A percentile compares a stretch with the other conserved stretches of the same genome.
These are phyloP conservation scores for Collybia nuda DNA, from an alignment of 768 basidiomycete species.

Conservation along the genomic window DNA sequence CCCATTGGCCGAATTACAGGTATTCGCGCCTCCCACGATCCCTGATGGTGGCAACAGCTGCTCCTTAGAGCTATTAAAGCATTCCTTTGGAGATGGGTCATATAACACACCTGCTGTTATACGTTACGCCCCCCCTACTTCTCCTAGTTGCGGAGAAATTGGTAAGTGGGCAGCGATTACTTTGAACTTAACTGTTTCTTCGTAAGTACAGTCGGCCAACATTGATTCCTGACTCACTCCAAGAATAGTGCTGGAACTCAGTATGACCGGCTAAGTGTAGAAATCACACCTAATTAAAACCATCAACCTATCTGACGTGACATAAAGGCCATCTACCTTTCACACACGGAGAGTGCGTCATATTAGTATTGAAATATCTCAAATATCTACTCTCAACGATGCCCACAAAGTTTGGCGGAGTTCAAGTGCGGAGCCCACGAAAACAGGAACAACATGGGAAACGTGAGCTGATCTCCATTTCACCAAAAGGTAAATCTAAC, in stretches of 20 bases:
- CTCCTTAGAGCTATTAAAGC: conserved; percentile 20
- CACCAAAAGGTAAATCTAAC: conserved; percentile 2
- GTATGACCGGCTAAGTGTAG: conserved; percentile 52
- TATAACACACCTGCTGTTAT: conserved; percentile 25
- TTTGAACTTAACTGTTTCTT: conserved; percentile 58
- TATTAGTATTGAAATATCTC: neutral
- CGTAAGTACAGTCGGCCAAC: conserved; percentile 17
- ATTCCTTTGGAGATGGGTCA: conserved; percentile 29
- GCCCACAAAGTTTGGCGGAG: conserved; percentile 56
- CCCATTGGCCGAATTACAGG: conserved; percentile 28
- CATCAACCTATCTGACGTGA: conserved; percentile 8
- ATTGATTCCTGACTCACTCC: neutral
- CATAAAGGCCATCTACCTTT: conserved; percentile 45
- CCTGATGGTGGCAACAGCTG: conserved; percentile 23
- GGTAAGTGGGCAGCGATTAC: conserved; percentile 61
- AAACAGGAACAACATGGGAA: conserved; percentile 64
- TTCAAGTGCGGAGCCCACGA: conserved; percentile 62
- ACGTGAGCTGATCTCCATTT: conserved; percentile 25
- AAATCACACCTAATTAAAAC: neutral
- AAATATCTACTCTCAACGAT: neutral
- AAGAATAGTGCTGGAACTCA: conserved; percentile 49
- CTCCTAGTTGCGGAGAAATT: conserved; percentile 44
- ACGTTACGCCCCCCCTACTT: conserved; percentile 45
- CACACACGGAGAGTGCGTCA: conserved; percentile 54
- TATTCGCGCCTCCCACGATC: conserved; percentile 26